A percentile compares a stretch with the other conserved stretches of the same genome.
Conservation (phyloP, 352 stramenopile genomes). For the Phytophthora kernoviae region DNA sequence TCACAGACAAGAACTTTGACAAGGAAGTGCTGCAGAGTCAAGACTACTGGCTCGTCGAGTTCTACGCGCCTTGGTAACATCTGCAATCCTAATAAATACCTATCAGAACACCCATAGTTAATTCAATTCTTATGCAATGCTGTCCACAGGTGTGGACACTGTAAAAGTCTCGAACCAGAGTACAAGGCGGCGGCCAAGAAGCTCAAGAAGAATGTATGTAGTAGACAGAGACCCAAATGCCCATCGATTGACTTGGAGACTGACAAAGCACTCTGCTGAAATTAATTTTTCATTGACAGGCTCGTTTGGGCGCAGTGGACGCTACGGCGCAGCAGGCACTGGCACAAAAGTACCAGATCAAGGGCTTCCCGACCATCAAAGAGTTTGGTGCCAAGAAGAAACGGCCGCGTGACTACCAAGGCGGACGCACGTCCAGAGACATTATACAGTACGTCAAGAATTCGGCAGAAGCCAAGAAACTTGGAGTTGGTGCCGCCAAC, state of each 20-base stretch:
- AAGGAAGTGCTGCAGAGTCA: constrained; percentile 78
- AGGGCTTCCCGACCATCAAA: constrained; percentile 86
- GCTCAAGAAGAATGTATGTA: constrained; percentile 75
- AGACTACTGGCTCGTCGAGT: constrained; percentile 93
- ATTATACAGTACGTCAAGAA: constrained; percentile 80
- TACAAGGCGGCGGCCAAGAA: constrained; percentile 89
- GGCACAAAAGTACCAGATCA: constrained; percentile 77
- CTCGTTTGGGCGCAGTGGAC: constrained; percentile 70
- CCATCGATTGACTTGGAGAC: too few species aligned
- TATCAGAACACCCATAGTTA: too few species aligned
- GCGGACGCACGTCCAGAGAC: constrained; percentile 59
- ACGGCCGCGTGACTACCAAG: constrained; percentile 73
- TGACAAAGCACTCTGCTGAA: too few species aligned
- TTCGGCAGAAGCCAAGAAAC: constrained; percentile 69
- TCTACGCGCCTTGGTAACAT: constrained; percentile 93
- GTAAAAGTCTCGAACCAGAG: constrained; percentile 89
- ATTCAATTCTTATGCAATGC: too few species aligned
- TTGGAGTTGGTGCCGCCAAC: constrained; percentile 57
- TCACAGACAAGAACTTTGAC: constrained; percentile 87
- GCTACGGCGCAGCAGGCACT: constrained; percentile 62
- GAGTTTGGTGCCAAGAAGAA: constrained; percentile 86
- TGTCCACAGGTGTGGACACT: constrained; percentile 92
- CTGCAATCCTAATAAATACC: too few species aligned
- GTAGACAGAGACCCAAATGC: not conserved
- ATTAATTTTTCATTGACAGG: constrained; percentile 50